Evolutionary conservation across 768 basidiomycete species (phyloP).

Genomic region (Ramaria rubella): DNA sequence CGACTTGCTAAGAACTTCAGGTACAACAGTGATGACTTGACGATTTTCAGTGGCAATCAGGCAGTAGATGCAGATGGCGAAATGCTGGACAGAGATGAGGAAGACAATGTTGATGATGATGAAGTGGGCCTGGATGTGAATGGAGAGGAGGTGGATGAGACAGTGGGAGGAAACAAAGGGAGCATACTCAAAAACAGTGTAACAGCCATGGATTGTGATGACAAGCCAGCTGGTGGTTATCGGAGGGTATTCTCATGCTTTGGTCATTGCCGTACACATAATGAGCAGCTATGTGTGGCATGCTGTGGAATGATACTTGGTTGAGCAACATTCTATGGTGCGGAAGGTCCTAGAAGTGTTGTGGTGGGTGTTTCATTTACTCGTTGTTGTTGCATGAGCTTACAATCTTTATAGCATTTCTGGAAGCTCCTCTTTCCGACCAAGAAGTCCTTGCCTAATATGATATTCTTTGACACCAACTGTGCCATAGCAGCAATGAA

Average conservation of each 20-base stretch:
- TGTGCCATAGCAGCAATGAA: constrained; percentile 18
- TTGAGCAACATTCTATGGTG: constrained; percentile 26
- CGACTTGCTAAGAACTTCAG: constrained; percentile 17
- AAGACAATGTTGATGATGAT: constrained; percentile 13
- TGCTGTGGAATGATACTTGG: constrained; percentile 30
- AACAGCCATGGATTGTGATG: constrained; percentile 15
- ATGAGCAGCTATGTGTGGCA: constrained; percentile 27
- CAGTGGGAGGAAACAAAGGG: too few species aligned
- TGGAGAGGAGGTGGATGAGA: neutral
- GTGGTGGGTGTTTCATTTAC: constrained; percentile 15
- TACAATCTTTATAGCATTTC: constrained; percentile 15
- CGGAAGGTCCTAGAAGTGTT: constrained; percentile 26
- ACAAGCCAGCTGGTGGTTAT: constrained; percentile 17
- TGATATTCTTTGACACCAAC: constrained; percentile 28
- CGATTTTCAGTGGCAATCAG: too few species aligned
- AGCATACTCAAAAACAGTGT: too few species aligned
- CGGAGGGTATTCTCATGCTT: constrained; percentile 21
- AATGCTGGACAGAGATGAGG: constrained; percentile 9
- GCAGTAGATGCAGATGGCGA: too few species aligned
- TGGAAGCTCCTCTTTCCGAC: constrained; percentile 21
- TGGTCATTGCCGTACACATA: constrained; percentile 27
- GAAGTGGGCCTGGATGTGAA: neutral
- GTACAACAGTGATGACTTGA: neutral
- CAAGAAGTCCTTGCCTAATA: constrained; percentile 18
- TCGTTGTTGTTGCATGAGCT: neutral